These are phyloP conservation scores for Pholiota microspora DNA, from an alignment of 768 basidiomycete genomes.

Conservation along the genomic window DNA sequence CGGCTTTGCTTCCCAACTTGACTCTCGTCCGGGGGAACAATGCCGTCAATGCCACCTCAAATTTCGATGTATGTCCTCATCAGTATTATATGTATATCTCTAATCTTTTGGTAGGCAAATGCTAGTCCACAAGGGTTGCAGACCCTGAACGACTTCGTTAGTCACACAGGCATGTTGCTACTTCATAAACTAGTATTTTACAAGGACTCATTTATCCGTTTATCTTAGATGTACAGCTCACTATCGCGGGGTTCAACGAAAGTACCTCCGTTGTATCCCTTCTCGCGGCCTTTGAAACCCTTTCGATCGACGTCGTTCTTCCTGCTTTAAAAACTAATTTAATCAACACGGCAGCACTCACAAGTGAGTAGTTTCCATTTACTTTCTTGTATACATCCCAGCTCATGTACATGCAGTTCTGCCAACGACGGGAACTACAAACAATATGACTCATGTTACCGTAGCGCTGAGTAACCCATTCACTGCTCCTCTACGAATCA, in stretches of 20 bases:
- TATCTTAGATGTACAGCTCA: slow-evolving; percentile 53
- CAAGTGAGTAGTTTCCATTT: slow-evolving; percentile 32
- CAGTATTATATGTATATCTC: neutral
- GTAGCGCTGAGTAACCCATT: slow-evolving; percentile 69
- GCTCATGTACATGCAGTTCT: slow-evolving; percentile 41
- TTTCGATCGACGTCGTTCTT: slow-evolving; percentile 53
- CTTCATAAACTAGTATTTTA: neutral
- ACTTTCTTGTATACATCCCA: neutral
- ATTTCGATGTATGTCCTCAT: slow-evolving; percentile 41
- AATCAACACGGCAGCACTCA: slow-evolving; percentile 53
- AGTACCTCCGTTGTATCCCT: slow-evolving; percentile 63
- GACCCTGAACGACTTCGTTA: slow-evolving; percentile 68
- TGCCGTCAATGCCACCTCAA: slow-evolving; percentile 44
- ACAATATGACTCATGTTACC: slow-evolving; percentile 64
- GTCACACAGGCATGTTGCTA: slow-evolving; percentile 43
- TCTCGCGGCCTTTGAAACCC: slow-evolving; percentile 55
- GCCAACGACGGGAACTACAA: slow-evolving; percentile 56
- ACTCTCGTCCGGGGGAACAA: slow-evolving; percentile 62
- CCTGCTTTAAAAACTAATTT: slow-evolving; percentile 60
- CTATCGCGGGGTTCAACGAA: slow-evolving; percentile 55
- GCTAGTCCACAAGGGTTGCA: slow-evolving; percentile 54
- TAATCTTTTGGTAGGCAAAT: slow-evolving; percentile 49
- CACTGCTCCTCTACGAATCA: slow-evolving; percentile 55
- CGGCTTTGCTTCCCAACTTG: slow-evolving; percentile 58
- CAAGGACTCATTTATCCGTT: neutral